Base-by-base conservation (phyloP, 2,329 filamentous ascomycete species). In the Nothophoma quercina region DNA sequence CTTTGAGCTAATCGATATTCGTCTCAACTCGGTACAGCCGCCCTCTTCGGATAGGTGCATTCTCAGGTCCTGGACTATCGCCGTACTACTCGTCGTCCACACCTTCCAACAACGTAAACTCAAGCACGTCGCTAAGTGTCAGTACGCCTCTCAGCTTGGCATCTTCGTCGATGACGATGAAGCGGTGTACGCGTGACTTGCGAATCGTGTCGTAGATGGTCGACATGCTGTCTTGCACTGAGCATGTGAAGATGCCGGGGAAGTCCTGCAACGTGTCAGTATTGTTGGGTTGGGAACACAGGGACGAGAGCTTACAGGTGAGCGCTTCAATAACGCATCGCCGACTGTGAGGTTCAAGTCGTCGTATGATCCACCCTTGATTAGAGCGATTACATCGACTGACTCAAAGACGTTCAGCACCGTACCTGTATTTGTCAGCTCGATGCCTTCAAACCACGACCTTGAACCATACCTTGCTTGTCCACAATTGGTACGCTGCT, bases 341-440 rank as follows among this genome's bases (percentile, higher is more conserved):
- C 93, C 95, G 4, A 98, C 90, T 6, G 85, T 90, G 16, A 92
- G 85, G 54, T 89, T 87, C 50, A 99, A 81, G 62, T 97, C 93
- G 60, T 98, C 95, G 69, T 98, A 98, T 28, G 87, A 87, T 16
- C 93, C 92, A 18, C 91, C 92, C 76, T 96, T 96, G 77, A 99
- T 96, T 65, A 96, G 87, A 0, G 93, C 89, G 63, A 99, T 96
- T 55, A 99, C 93, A 75, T 99, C 95, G 42, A 99, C 93, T 1
- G 95, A 91, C 77, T 99, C 96, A 68, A 99, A 99, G 9, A 98
- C 92, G 69, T 99, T 99, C 59, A 98, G 85, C 0, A 99, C 86
- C 25, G 85, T 79, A 42, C 85, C 86, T 85, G 23, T 2, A 9
- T 2, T 7, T 10, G 30, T 66, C 13, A 64, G 55, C 47, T 10